Conservation (phyloP, 2,329 filamentous ascomycete genomes). For the Xylaria sp. region DNA sequence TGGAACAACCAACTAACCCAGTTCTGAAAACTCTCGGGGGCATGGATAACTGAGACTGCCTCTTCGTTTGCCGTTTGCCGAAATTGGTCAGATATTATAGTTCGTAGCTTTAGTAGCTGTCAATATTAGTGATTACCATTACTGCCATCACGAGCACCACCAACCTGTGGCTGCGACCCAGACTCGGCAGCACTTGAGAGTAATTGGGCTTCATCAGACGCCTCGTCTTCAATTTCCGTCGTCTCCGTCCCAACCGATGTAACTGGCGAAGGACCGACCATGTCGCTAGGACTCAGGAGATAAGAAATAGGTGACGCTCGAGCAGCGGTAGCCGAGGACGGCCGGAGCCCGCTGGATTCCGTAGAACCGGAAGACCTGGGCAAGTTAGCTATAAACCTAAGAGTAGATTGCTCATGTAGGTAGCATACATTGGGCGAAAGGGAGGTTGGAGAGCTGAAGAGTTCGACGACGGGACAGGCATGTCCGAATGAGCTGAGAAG, state of each 20-base stretch:
- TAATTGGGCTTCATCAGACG: constrained; percentile 66
- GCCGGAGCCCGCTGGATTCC: constrained; percentile 62
- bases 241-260: constrained; percentile 85
- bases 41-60: constrained; percentile 90
- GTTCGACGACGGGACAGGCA: constrained; percentile 65
- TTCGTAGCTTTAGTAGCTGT: constrained; percentile 58
- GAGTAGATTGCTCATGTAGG: constrained; percentile 1
- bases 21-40: constrained; percentile 80
- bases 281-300: constrained; percentile 71
- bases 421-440: constrained; percentile 64
- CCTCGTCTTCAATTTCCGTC: constrained; percentile 86
- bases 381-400: constrained; percentile 26
- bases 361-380: constrained; percentile 53
- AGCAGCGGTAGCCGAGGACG: constrained; percentile 58
- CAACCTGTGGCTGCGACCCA: constrained; percentile 53
- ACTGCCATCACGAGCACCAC: constrained; percentile 33
- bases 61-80: constrained; percentile 75
- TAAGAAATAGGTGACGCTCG: constrained; percentile 64
- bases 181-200: constrained; percentile 51
- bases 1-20: constrained; percentile 69
- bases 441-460: constrained; percentile 60
- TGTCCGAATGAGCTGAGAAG: constrained; percentile 64
- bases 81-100: constrained; percentile 66
- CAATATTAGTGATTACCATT: constrained; percentile 50
- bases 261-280: constrained; percentile 83